Conservation (phyloP, 345 rosid species). For the Sisymbrium altissimum region DNA sequence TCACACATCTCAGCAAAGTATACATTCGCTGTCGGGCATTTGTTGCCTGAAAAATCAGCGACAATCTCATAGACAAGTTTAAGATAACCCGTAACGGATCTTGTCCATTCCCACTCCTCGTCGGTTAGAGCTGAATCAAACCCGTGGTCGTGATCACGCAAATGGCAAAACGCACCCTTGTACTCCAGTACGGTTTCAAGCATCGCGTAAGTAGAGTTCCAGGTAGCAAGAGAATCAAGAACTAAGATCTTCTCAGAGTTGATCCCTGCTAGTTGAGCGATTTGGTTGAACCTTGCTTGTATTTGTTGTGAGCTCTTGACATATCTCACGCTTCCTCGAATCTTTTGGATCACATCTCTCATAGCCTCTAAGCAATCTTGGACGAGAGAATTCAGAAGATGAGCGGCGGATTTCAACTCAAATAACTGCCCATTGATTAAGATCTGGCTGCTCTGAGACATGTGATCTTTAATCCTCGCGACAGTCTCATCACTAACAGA, state of each 20-base stretch:
- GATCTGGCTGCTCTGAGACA: slow-evolving; percentile 55
- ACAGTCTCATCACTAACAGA: slow-evolving; percentile 63
- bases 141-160: slow-evolving; percentile 61
- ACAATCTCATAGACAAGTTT: slow-evolving; percentile 62
- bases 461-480: slow-evolving; percentile 56
- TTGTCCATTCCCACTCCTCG: slow-evolving; percentile 79
- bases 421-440: slow-evolving; percentile 60
- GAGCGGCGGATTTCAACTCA: slow-evolving; percentile 72
- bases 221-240: slow-evolving; percentile 56
- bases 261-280: slow-evolving; percentile 64
- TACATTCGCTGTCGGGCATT: slow-evolving; percentile 74
- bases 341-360: slow-evolving; percentile 59
- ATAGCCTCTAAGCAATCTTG: slow-evolving; percentile 68
- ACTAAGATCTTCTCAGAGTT: slow-evolving; percentile 48
- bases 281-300: slow-evolving; percentile 66
- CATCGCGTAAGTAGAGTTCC: slow-evolving; percentile 83
- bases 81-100: slow-evolving; percentile 53
- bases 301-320: slow-evolving; percentile 70
- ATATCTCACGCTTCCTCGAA: slow-evolving; percentile 67
- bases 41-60: slow-evolving; percentile 50
- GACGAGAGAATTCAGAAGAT: slow-evolving; percentile 56
- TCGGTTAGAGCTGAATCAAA: slow-evolving; percentile 57
- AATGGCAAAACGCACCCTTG: slow-evolving; percentile 52
- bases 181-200: slow-evolving; percentile 72
- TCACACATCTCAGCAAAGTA: slow-evolving; percentile 86